Base-by-base conservation (phyloP, 164 flowering plant genomes). In the Umbilicus rupestris region DNA sequence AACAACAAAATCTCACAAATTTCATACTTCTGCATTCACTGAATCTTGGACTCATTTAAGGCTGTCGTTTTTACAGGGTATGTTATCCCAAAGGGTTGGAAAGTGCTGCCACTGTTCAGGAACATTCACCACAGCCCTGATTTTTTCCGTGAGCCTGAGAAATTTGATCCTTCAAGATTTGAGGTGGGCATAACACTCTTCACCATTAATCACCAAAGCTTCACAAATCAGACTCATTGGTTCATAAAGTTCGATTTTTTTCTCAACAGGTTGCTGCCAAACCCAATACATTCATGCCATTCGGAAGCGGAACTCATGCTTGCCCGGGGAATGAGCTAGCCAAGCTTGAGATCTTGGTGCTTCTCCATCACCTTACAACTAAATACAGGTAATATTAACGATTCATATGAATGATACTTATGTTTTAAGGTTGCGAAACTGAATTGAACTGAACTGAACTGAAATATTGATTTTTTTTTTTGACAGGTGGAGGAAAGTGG, bases 251-350 rank as follows among this genome's bases (percentile, higher is more conserved):
- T 30, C 11, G 63, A 39, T 50, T 50, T n/a, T 11, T 65, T 62
- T n/a, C n/a, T 64, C 47, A 42, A 68, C 88, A 93, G 98, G 92
- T 76, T 60, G 74, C 96, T 20, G 92, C 91, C 39, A 94, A 89
- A 67, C 90, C 99, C 72, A 86, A 89, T 71, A 89, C 95, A 15
- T 94, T 86, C 75, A 70, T 91, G 93, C 96, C 97, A 76, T 94
- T 91, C 80, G 99, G 99, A 58, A 94, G 72, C 76, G 99, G 99
- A 73, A 74, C 74, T 78, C 99, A 94, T 73, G 75, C 95, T 39
- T 94, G 99, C 69, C 97, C 99, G 0, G 99, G 99, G 63, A 91
- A 94, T 83, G 99, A 91, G 75, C 72, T 93, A 66, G 98, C 98
- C 68, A 93, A 90, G 79, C 74, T 86, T 77, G 98, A 93, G 81